Evolutionary conservation across 768 basidiomycete species (phyloP), one percentile per base, ranked within the genome.

Genomic region (Auricularia cornea): DNA sequence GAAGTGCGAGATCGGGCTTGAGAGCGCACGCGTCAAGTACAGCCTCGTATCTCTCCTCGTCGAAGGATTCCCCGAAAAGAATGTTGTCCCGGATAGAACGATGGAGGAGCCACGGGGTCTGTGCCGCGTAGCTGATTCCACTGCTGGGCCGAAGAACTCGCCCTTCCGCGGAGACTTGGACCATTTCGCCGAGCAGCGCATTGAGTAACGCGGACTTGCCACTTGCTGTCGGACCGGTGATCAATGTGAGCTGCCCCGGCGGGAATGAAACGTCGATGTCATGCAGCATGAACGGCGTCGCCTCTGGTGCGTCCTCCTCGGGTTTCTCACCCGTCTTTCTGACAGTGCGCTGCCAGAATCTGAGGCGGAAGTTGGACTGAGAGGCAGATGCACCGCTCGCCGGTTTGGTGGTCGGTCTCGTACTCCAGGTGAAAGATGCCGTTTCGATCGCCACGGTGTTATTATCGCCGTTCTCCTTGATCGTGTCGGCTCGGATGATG

Each of bases 71-170:
- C 0, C 89, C 90, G 71, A 93, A 93, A 11, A 90, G 73, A 69
- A 94, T 90, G 70, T 94, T 93, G 44, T 88, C 87, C 66, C 81
- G 84, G 72, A 93, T 90, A 0, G 89, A 87, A 56, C 86, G 84
- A 68, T 88, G 85, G 20, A 83, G 78, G 61, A 88, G 72, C 86
- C 86, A 89, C 0, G 86, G 85, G 1, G 84, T 81, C 68, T 93
- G 90, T 0, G 88, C 82, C 18, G 86, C 86, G 67, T 90, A 92
- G 0, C 69, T 68, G 3, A 63, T 62, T 3, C 68, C 61, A 38
- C 74, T 63, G 61, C 77, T 78, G 0, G 75, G 74, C 20, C 77
- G 59, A 41, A 66, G 68, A 12, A 72, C 67, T 26, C 68, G 62
- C 1, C 74, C 74, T 12, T n/a, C 59, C 6, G 41, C 28, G 8